These are phyloP conservation scores for Mycena polygramma DNA, from an alignment of 768 basidiomycete species.

Conservation along the genomic window DNA sequence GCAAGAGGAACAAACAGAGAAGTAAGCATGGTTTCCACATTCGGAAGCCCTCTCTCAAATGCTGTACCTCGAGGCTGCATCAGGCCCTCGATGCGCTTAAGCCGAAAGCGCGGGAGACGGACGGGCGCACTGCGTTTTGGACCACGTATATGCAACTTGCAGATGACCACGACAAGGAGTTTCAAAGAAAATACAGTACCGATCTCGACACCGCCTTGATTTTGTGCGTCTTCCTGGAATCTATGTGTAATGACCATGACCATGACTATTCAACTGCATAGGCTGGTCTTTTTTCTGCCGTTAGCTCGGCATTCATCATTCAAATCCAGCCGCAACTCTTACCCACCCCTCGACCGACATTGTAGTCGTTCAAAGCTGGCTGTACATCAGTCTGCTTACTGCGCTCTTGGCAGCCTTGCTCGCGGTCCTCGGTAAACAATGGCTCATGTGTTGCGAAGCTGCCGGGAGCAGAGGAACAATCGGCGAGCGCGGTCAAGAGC, in stretches of 20 bases:
- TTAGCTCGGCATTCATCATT: neutral
- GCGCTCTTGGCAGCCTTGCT: neutral
- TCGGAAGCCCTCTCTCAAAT: too few relatives aligned
- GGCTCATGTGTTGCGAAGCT: neutral
- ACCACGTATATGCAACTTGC: neutral
- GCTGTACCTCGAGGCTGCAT: neutral
- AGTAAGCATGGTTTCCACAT: neutral
- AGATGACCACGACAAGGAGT: neutral
- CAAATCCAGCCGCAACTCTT: neutral
- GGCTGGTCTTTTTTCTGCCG: neutral
- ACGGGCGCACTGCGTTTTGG: neutral
- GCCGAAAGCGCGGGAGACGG: neutral
- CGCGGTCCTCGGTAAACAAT: neutral
- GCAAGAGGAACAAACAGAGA: neutral
- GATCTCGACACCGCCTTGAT: neutral
- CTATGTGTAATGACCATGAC: neutral
- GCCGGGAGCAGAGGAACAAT: neutral
- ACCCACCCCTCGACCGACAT: neutral
- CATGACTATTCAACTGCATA: neutral
- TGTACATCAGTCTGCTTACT: constrained; percentile 6
- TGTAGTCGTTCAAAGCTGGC: neutral
- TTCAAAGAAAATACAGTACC: too few relatives aligned
- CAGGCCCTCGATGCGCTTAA: neutral
- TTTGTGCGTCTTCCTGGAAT: neutral
- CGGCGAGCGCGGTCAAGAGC: neutral